Base-by-base conservation (phyloP, 192 early-diverging fungal genomes). In the Coemansia sp. region DNA sequence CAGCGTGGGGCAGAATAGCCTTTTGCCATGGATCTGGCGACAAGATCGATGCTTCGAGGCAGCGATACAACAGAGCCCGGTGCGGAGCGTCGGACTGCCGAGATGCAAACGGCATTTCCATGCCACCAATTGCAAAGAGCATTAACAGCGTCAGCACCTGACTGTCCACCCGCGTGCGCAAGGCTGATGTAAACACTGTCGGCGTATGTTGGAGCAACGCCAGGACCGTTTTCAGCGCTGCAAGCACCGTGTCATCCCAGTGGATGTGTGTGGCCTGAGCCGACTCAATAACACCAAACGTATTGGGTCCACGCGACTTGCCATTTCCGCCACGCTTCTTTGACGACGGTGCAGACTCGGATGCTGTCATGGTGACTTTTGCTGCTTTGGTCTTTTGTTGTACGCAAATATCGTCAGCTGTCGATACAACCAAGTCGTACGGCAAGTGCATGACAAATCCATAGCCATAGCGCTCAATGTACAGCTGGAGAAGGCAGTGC, bases 1-100 rank as follows among this genome's bases (percentile, higher is more conserved):
- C 24, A 9, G 71, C 71, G 38, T 82, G 79, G 0, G 74, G 74
- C 45, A 82, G 14, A 61, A 82, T 64, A 10, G 79, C 74, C 58
- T 63, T 66, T 5, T 73, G 67, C 79, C 74, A 77, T 6, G 72
- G 66, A 62, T 76, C 73, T 4, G 79, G 79, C 57, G 79, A 76
- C 54, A 73, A 29, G 22, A 82, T 35, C 9, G 79, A 75, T n/a
- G 71, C 74, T 24, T 70, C 53, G 13, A 82, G 60, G 29, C 75
- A 82, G 22, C 57, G 23, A 32, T 60, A 74, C 22, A 82, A 51
- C 6, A 57, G 49, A 1, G 48, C 65, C 32, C 50, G 59, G 71
- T 57, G 62, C n/a, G 60, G 45, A 4, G 62, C 61, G 38, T 64
- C 67, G 6, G 64, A 52, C 35, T 76, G 65, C 4, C 74, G 66